These are phyloP conservation scores for Sordariomycetes sp. DNA, from an alignment of 2,329 filamentous ascomycete genomes.

Conservation along the genomic window DNA sequence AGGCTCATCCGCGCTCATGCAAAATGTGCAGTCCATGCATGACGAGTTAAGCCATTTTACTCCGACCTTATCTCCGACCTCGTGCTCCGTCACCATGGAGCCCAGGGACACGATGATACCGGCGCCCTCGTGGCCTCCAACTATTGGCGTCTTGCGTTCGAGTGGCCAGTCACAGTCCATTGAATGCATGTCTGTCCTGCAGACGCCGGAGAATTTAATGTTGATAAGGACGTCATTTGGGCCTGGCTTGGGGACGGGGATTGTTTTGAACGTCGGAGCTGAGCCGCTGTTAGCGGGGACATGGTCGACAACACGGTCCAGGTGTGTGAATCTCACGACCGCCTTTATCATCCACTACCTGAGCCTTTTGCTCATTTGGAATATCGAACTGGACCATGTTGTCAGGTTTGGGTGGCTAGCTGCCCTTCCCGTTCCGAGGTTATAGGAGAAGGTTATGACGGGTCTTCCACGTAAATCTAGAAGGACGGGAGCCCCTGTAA, in stretches of 20 bases:
- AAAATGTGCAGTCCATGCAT: slow-evolving; percentile 74
- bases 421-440: too few relatives aligned
- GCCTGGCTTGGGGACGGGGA: slow-evolving; percentile 67
- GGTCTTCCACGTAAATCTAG: too few relatives aligned
- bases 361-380: slow-evolving; percentile 79
- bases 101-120: slow-evolving; percentile 74
- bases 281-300: background rate
- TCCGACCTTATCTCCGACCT: slow-evolving; percentile 75
- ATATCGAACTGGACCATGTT: slow-evolving; percentile 28
- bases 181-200: slow-evolving; percentile 72
- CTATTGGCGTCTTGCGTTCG: slow-evolving; percentile 63
- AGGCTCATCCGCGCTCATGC: slow-evolving; percentile 67
- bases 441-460: too few relatives aligned
- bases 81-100: slow-evolving; percentile 62
- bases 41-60: slow-evolving; percentile 90
- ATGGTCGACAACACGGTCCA: background rate
- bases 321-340: slow-evolving; percentile 35
- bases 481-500: too few relatives aligned
- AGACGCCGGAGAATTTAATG: slow-evolving; percentile 81
- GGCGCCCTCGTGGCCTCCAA: slow-evolving; percentile 71
- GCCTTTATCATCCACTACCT: slow-evolving; percentile 73
- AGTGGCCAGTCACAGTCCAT: slow-evolving; percentile 87
- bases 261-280: slow-evolving; percentile 63
- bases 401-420: background rate
- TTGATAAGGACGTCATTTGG: slow-evolving; percentile 87